Percentiles rank a stretch among this genome's conserved stretches.
phyloP scores from a whole-genome alignment of 495 filamentous ascomycete species.

The Aspergillus baeticus region DNA sequence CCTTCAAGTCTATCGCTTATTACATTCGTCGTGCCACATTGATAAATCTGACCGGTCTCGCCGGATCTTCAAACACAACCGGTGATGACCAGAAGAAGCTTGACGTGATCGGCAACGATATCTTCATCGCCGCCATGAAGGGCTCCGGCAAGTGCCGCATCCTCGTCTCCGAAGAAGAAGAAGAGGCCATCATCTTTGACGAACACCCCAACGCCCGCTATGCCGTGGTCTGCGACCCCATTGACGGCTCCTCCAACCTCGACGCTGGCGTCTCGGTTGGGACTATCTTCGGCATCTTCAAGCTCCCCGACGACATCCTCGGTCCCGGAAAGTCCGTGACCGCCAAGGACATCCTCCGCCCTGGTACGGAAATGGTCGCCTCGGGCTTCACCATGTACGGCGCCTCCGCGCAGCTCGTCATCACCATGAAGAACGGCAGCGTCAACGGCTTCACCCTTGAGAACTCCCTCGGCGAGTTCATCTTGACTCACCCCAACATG shows the following conservation, averaged over 20 bases:
- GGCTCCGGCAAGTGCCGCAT: conserved; percentile 86
- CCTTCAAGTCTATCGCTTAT: conserved; percentile 99
- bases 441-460: conserved; percentile 99
- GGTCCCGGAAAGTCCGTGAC: conserved; percentile 57
- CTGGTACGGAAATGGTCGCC: conserved; percentile 88
- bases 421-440: conserved; percentile 90
- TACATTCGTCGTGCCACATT: conserved; percentile 98
- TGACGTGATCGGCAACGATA: conserved; percentile 96
- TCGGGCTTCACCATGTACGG: conserved; percentile 99
- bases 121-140: conserved; percentile 92
- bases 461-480: conserved; percentile 95
- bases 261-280: conserved; percentile 98
- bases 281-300: conserved; percentile 95
- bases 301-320: conserved; percentile 68
- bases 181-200: conserved; percentile 83
- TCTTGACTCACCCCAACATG: conserved; percentile 96
- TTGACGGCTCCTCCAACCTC: conserved; percentile 95
- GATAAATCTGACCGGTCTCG: conserved; percentile 93
- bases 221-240: conserved; percentile 95
- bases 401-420: conserved; percentile 90
- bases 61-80: conserved; percentile 90
- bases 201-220: conserved; percentile 80
- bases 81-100: conserved; percentile 99
- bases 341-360: conserved; percentile 80
- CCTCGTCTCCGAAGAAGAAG: conserved; percentile 95